These are phyloP conservation scores for Puccinia triticina DNA, from an alignment of 1,284 basidiomycete species.

Conservation along the genomic window DNA sequence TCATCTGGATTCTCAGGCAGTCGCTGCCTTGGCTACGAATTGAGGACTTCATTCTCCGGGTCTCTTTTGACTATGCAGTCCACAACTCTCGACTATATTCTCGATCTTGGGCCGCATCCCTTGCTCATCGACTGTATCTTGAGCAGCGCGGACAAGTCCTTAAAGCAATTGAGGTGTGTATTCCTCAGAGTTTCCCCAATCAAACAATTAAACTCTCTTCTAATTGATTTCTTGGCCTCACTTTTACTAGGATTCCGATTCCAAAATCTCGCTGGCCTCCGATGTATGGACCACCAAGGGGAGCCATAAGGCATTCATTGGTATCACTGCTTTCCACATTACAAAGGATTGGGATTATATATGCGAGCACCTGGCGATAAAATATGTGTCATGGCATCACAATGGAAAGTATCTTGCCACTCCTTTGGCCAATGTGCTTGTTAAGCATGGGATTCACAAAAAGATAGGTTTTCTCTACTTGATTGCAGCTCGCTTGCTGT, in stretches of 20 bases:
- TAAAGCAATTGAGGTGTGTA: background rate
- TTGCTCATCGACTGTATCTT: background rate
- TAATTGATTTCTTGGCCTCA: background rate
- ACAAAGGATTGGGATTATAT: background rate
- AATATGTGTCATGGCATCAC: constrained; percentile 11
- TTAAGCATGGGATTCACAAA: background rate
- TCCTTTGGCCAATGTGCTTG: background rate
- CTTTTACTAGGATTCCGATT: background rate
- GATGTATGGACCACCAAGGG: constrained; percentile 13
- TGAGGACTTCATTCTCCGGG: background rate
- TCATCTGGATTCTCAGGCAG: background rate
- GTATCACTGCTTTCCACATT: background rate
- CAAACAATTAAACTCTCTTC: background rate
- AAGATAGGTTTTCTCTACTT: constrained; percentile 1
- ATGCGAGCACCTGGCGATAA: background rate
- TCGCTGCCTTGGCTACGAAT: background rate
- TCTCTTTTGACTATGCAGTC: constrained; percentile 6
- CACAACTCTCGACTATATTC: background rate
- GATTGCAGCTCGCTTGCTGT: no score
- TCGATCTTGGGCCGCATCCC: background rate
- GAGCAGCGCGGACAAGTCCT: background rate
- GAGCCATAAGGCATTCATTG: constrained; percentile 1
- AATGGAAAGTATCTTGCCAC: background rate
- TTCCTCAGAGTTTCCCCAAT: background rate
- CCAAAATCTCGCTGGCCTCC: background rate